phyloP scores from a whole-genome alignment of 78 protist species.

The Bodo saltans region DNA sequence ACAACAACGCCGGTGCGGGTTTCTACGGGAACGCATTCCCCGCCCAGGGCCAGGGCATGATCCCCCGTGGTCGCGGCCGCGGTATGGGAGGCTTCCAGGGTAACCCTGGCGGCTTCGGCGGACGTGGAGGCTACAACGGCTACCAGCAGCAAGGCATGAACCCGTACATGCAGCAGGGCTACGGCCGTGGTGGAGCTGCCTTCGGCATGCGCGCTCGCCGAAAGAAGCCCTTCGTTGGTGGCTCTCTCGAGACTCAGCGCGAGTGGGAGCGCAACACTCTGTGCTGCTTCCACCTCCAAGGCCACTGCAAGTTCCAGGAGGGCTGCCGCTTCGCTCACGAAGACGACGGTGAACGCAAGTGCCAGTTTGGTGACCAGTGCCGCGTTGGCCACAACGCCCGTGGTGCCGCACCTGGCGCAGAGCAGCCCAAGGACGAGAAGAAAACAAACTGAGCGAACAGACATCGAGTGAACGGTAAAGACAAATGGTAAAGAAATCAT shows the following conservation, averaged over 20 bases:
- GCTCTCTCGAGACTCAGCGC: neutral
- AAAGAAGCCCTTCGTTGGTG: neutral
- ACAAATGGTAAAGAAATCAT: too few relatives aligned
- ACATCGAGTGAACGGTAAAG: too few relatives aligned
- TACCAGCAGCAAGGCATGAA: neutral
- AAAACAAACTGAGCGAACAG: neutral
- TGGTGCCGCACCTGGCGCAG: neutral
- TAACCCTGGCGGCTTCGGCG: neutral
- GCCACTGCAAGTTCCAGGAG: constrained; percentile 18
- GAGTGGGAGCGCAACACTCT: neutral
- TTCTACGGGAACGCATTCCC: too few relatives aligned
- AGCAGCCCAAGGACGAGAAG: neutral
- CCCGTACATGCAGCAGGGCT: neutral
- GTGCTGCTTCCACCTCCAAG: constrained; percentile 31
- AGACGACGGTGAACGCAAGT: neutral
- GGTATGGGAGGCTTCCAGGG: neutral
- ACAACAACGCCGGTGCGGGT: too few relatives aligned
- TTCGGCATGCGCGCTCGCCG: neutral
- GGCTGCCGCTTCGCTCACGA: constrained; percentile 6
- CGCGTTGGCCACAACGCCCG: neutral
- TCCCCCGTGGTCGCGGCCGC: neutral
- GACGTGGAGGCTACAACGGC: neutral
- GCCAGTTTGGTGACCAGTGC: neutral
- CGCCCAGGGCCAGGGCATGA: neutral
- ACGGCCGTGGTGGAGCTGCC: neutral